Evolutionary conservation across 116 monocot genomes (phyloP).

Genomic region (Trichopus zeylanicus): DNA sequence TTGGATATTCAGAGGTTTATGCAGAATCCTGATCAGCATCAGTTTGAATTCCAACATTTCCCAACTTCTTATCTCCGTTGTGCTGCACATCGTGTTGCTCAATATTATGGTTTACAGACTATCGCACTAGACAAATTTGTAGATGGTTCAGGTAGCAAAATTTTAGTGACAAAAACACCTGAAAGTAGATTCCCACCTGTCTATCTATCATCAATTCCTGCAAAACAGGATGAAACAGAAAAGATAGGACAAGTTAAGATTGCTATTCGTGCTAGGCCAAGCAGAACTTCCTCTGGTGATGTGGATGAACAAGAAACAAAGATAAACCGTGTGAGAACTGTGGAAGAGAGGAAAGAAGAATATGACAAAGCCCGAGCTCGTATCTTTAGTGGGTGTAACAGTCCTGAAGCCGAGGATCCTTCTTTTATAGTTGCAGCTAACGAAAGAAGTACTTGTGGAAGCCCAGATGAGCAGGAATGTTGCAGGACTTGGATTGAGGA

Average conservation of each 20-base stretch:
- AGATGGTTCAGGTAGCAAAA: conserved; percentile 53
- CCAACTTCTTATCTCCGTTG: conserved; percentile 91
- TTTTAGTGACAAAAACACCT: conserved; percentile 66
- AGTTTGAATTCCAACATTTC: conserved; percentile 87
- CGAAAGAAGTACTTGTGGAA: conserved; percentile 14
- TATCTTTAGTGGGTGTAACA: conserved; percentile 32
- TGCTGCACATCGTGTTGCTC: conserved; percentile 93
- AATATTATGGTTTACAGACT: conserved; percentile 88
- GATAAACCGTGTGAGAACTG: conserved; percentile 17
- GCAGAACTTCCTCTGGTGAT: conserved; percentile 10
- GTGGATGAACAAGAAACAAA: conserved; percentile 4
- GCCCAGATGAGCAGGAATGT: conserved; percentile 27
- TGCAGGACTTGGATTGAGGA: conserved; percentile 17
- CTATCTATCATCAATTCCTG: conserved; percentile 61
- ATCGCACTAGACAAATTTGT: conserved; percentile 37
- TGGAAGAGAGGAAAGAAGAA: conserved; percentile 56
- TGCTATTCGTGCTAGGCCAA: conserved; percentile 33
- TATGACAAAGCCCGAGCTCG: conserved; percentile 52
- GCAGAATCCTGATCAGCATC: conserved; percentile 52
- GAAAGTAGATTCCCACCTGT: conserved; percentile 53
- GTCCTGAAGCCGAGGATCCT: conserved; percentile 16
- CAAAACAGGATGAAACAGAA: conserved; percentile 41
- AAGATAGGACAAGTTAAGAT: conserved; percentile 28
- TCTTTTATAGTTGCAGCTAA: conserved; percentile 16
- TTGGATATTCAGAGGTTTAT: conserved; percentile 85